A percentile compares a stretch with the other conserved stretches of the same genome.
These are phyloP conservation scores for Fraxinus xanthoxyloides DNA, from an alignment of 305 asterid genomes.

Conservation along the genomic window DNA sequence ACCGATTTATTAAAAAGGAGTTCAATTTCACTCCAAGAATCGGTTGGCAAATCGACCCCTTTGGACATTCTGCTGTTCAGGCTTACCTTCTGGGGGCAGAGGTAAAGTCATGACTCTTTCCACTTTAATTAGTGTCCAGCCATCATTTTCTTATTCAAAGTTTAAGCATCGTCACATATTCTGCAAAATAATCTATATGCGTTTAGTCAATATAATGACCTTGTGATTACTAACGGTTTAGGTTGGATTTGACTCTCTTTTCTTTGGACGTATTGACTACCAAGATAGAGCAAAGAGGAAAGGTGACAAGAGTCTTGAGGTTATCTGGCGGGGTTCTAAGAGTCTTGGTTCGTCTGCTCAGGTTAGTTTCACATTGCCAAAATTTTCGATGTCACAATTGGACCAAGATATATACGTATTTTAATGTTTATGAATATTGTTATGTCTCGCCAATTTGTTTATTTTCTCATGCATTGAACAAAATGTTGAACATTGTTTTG, in stretches of 20 bases:
- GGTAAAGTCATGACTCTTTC: conserved; percentile 38
- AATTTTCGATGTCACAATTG: conserved; percentile 4
- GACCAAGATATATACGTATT: neutral
- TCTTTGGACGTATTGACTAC: conserved; percentile 93
- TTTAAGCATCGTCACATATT: neutral
- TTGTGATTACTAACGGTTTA: conserved; percentile 30
- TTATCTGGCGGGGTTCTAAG: conserved; percentile 89
- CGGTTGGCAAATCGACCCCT: conserved; percentile 99
- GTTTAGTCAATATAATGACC: conserved; percentile 16
- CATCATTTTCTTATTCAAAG: neutral
- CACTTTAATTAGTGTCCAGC: neutral
- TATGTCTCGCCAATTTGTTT: neutral
- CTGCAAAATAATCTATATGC: neutral
- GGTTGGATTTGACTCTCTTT: conserved; percentile 96
- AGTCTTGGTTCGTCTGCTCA: conserved; percentile 81
- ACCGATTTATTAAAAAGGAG: conserved; percentile 62
- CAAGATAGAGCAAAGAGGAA: conserved; percentile 93
- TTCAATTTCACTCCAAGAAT: conserved; percentile 88
- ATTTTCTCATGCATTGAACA: conserved; percentile 7
- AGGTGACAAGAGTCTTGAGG: conserved; percentile 80
- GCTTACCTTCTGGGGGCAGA: conserved; percentile 97
- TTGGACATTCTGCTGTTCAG: conserved; percentile 98
- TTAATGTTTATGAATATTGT: neutral
- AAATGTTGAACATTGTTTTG: neutral
- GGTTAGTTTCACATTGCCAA: conserved; percentile 38